These are phyloP conservation scores for Russula dissimulans DNA, from an alignment of 768 basidiomycete genomes.

Conservation along the genomic window DNA sequence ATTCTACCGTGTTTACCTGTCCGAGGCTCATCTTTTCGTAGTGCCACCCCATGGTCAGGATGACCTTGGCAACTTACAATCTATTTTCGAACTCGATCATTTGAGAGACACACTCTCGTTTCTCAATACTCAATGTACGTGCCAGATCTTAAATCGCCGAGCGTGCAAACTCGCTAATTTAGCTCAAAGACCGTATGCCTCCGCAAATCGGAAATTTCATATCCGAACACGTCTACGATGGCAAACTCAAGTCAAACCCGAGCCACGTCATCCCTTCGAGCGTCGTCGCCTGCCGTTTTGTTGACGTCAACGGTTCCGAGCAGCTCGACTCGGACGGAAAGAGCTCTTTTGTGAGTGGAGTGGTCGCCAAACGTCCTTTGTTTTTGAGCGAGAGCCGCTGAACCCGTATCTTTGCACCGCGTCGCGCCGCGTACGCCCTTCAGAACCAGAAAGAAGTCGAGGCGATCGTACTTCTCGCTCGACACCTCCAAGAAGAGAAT, in stretches of 20 bases:
- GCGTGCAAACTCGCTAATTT: conserved; percentile 9
- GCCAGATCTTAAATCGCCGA: background rate
- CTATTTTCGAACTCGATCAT: conserved; percentile 71
- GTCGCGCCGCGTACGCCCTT: background rate
- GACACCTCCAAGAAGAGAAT: conserved; percentile 40
- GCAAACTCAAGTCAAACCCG: conserved; percentile 44
- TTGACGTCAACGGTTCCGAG: conserved; percentile 45
- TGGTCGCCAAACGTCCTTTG: background rate
- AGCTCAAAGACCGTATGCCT: conserved; percentile 69
- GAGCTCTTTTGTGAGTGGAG: background rate
- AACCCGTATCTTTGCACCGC: background rate
- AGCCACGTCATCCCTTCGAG: conserved; percentile 40
- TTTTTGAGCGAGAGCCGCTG: background rate
- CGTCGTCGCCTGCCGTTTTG: conserved; percentile 49
- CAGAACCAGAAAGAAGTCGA: conserved; percentile 57
- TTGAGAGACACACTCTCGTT: conserved; percentile 42
- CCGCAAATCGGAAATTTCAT: conserved; percentile 69
- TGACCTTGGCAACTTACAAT: conserved; percentile 51
- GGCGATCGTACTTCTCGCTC: conserved; percentile 48
- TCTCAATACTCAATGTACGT: conserved; percentile 67
- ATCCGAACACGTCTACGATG: conserved; percentile 55
- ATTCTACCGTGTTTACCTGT: background rate
- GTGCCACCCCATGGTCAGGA: conserved; percentile 79
- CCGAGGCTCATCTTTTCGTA: conserved; percentile 25
- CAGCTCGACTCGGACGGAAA: conserved; percentile 8